Conservation (phyloP, 352 stramenopile genomes). For the Phytophthora tubulina region DNA sequence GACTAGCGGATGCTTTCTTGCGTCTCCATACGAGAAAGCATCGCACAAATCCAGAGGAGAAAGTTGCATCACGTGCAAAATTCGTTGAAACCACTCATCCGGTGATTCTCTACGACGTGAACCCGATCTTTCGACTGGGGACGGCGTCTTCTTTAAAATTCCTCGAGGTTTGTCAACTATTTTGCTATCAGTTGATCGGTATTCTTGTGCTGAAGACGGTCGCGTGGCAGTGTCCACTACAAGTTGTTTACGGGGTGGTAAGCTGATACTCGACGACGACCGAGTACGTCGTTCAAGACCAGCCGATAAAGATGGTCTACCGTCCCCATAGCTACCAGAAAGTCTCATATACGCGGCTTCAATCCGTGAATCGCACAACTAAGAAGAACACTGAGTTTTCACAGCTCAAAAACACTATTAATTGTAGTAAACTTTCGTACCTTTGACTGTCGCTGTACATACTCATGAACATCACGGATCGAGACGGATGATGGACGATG, state of each 20-base stretch:
- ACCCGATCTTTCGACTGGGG: neutral
- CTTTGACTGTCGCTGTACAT: slow-evolving; percentile 22
- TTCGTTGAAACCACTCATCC: slow-evolving; percentile 63
- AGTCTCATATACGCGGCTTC: slow-evolving; percentile 34
- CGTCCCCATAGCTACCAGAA: slow-evolving; percentile 2
- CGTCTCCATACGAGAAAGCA: slow-evolving; percentile 57
- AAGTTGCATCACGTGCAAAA: slow-evolving; percentile 53
- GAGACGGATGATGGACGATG: slow-evolving; percentile 7
- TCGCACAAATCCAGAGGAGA: slow-evolving; percentile 70
- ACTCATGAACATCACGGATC: slow-evolving; percentile 25
- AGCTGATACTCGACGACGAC: slow-evolving; percentile 20
- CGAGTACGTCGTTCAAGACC: neutral
- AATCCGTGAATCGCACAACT: slow-evolving; percentile 38
- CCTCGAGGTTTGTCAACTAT: slow-evolving; percentile 10
- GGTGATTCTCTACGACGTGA: slow-evolving; percentile 38
- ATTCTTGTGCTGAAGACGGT: slow-evolving; percentile 34
- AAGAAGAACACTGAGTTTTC: neutral
- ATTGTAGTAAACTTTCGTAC: neutral
- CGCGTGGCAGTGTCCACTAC: slow-evolving; percentile 3
- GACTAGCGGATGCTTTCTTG: slow-evolving; percentile 47
- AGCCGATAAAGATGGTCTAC: neutral
- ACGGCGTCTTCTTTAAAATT: slow-evolving; percentile 33
- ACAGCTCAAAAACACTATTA: neutral
- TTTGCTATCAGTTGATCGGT: neutral
- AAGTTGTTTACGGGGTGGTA: slow-evolving; percentile 4